These are phyloP conservation scores for Delphinella strobiligena DNA, from an alignment of 2,329 filamentous ascomycete species.

Conservation along the genomic window DNA sequence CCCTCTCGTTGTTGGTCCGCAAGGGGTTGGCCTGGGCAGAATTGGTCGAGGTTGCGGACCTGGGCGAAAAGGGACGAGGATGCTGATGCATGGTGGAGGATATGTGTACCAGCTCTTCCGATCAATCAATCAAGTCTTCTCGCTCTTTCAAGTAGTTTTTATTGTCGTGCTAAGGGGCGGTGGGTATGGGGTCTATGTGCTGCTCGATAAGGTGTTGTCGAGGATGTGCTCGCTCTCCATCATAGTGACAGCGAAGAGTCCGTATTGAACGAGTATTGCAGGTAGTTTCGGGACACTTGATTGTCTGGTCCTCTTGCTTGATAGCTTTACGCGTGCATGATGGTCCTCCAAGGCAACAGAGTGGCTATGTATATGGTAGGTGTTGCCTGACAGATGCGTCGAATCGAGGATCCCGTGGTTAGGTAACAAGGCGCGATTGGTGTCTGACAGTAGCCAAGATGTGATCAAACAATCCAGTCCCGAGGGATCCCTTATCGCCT, in stretches of 20 bases:
- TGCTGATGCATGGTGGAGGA: constrained; percentile 74
- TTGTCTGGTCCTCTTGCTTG: not conserved
- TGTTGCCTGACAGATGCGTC: not conserved
- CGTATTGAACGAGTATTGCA: not conserved
- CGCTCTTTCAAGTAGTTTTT: not conserved
- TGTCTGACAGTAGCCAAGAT: too few species aligned
- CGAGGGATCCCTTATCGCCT: too few species aligned
- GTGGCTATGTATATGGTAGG: not conserved
- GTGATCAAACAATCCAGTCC: too few species aligned
- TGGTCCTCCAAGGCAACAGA: not conserved
- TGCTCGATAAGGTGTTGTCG: not conserved
- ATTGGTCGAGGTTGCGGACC: constrained; percentile 59
- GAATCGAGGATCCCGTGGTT: not conserved
- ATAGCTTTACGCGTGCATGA: not conserved
- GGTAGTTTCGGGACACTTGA: too few species aligned
- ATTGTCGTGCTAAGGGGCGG: not conserved
- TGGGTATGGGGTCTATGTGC: not conserved
- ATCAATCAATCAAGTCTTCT: not conserved
- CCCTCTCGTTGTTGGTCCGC: constrained; percentile 61
- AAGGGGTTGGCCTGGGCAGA: constrained; percentile 60
- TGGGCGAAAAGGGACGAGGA: constrained; percentile 61
- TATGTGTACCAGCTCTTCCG: too few species aligned
- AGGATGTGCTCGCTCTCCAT: not conserved
- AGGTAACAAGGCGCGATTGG: not conserved
- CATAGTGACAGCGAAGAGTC: not conserved